phyloP scores from a whole-genome alignment of 1,284 basidiomycete species.

The Apiotrichum gamsii region DNA sequence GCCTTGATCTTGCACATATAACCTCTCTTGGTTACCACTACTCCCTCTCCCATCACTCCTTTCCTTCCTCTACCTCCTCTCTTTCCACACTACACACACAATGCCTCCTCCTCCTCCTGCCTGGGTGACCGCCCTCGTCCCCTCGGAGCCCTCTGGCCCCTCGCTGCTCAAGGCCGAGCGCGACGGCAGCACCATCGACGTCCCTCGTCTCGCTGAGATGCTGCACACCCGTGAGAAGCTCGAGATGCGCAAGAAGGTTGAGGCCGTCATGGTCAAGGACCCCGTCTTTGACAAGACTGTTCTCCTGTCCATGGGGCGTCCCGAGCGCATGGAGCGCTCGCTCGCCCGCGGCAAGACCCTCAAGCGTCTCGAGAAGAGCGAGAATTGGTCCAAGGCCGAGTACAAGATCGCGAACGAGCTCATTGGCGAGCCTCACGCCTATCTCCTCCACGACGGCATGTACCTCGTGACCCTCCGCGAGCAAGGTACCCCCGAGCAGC shows the following conservation, averaged over 20 bases:
- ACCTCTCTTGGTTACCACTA: no score
- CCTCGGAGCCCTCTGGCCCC: conserved; percentile 13
- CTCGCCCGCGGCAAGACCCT: conserved; percentile 10
- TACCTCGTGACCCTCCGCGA: conserved; percentile 11
- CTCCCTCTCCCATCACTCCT: background rate
- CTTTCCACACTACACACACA: background rate
- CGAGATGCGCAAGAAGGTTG: conserved; percentile 5
- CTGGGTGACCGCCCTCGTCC: conserved; percentile 23
- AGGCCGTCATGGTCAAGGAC: background rate
- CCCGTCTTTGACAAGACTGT: conserved; percentile 9
- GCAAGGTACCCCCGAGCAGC: conserved; percentile 11
- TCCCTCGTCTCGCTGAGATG: conserved; percentile 7
- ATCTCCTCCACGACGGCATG: conserved; percentile 12
- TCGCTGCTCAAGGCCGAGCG: conserved; percentile 18
- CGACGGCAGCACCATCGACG: conserved; percentile 7
- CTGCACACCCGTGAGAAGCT: conserved; percentile 13
- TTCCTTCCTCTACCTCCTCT: background rate
- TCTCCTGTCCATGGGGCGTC: background rate
- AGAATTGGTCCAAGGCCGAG: conserved; percentile 3
- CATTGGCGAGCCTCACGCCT: conserved; percentile 6
- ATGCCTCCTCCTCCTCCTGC: conserved; percentile 18
- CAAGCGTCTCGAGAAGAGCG: conserved; percentile 5
- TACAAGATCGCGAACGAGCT: conserved; percentile 2
- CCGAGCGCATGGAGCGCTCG: conserved; percentile 3
- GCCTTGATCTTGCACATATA: no score